These are phyloP conservation scores for Sporothrix globosa DNA, from an alignment of 2,329 filamentous ascomycete species.

Conservation along the genomic window DNA sequence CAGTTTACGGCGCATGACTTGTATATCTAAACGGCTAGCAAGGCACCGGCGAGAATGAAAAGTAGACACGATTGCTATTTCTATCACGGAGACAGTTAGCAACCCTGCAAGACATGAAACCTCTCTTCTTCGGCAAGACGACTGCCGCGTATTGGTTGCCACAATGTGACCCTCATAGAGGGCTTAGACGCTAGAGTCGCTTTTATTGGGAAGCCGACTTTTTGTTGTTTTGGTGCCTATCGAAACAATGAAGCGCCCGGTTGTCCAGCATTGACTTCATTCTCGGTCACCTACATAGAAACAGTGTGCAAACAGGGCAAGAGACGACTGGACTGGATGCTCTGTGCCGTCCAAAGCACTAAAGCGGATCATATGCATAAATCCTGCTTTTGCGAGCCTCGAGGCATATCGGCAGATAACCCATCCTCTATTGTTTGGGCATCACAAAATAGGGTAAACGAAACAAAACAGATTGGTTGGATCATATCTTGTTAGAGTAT, in stretches of 20 bases:
- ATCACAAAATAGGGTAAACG: not conserved
- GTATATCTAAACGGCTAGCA: too few species aligned
- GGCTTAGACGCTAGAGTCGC: too few species aligned
- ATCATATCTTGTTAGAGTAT: too few species aligned
- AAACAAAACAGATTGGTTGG: not conserved
- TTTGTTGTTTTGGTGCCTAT: not conserved
- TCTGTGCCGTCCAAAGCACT: slow-evolving; percentile 24
- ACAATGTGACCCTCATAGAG: too few species aligned
- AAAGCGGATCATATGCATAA: slow-evolving; percentile 29
- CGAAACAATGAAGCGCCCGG: not conserved
- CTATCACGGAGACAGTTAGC: not conserved
- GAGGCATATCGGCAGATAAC: slow-evolving; percentile 25
- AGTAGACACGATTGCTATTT: not conserved
- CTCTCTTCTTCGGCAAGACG: not conserved
- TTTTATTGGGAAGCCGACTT: too few species aligned
- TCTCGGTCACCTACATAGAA: not conserved
- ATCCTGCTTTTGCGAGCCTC: not conserved
- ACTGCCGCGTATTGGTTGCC: not conserved
- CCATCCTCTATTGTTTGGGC: not conserved
- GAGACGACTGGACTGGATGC: not conserved
- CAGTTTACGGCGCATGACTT: not conserved
- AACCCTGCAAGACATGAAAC: slow-evolving; percentile 1
- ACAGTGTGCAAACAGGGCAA: not conserved
- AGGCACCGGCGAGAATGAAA: not conserved
- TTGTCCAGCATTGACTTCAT: not conserved